Conservation (phyloP, 441 rosid species). For the Pelargonium myrrhifolium region DNA sequence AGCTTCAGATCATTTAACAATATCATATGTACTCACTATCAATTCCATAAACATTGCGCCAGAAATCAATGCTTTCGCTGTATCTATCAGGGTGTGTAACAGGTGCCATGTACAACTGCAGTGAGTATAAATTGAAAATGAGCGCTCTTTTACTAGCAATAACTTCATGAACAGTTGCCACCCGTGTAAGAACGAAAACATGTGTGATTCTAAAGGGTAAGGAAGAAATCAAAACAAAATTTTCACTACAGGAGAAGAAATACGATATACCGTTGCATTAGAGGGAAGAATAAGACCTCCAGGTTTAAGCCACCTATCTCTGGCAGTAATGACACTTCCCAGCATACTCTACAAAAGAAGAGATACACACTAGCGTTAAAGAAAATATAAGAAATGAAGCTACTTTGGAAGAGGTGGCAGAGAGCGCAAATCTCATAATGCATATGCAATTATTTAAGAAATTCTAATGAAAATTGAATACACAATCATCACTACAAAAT, state of each 20-base stretch:
- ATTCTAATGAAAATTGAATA: slow-evolving; percentile 12
- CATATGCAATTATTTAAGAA: background rate
- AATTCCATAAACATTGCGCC: slow-evolving; percentile 97
- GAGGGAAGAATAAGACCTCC: slow-evolving; percentile 98
- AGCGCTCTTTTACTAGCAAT: slow-evolving; percentile 15
- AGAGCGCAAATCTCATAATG: slow-evolving; percentile 6
- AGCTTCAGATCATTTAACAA: slow-evolving; percentile 10
- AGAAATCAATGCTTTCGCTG: slow-evolving; percentile 78
- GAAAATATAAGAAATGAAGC: slow-evolving; percentile 13
- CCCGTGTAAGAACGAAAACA: background rate
- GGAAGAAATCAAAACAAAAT: slow-evolving; percentile 2
- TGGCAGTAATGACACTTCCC: slow-evolving; percentile 94
- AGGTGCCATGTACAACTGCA: slow-evolving; percentile 95
- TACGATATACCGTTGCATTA: slow-evolving; percentile 55
- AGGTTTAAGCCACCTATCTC: slow-evolving; percentile 88
- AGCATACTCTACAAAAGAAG: slow-evolving; percentile 70
- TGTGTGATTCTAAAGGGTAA: background rate
- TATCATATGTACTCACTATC: slow-evolving; percentile 63
- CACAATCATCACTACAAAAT: slow-evolving; percentile 7
- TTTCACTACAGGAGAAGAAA: slow-evolving; percentile 8
- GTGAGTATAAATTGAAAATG: slow-evolving; percentile 21
- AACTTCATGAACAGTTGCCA: background rate
- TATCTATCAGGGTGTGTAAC: slow-evolving; percentile 90
- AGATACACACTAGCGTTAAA: background rate
- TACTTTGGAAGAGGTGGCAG: slow-evolving; percentile 5